phyloP scores from a whole-genome alignment of 768 basidiomycete genomes.

The Suillus lakei region DNA sequence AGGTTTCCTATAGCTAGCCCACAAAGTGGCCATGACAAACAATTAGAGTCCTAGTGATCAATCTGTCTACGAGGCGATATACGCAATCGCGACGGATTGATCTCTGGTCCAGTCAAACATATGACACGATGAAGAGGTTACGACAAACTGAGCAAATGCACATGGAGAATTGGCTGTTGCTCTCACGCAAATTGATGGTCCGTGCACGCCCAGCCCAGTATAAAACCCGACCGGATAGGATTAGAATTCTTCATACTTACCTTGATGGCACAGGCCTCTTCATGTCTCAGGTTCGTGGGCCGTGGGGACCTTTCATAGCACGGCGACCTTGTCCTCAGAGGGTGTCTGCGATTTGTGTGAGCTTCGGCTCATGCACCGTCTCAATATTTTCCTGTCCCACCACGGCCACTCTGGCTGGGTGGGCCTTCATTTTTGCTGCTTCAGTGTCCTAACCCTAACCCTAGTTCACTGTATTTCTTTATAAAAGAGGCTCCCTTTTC shows the following conservation, averaged over 20 bases:
- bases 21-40: not conserved
- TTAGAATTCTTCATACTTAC: slow-evolving; percentile 51
- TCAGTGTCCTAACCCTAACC: slow-evolving; percentile 31
- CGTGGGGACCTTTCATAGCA: slow-evolving; percentile 56
- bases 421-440: slow-evolving; percentile 37
- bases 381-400: slow-evolving; percentile 79
- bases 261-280: slow-evolving; percentile 66
- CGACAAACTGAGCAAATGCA: too few relatives aligned
- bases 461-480: slow-evolving; percentile 2
- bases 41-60: not conserved
- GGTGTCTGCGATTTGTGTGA: slow-evolving; percentile 49
- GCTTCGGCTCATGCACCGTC: slow-evolving; percentile 79
- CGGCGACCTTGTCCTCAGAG: slow-evolving; percentile 61
- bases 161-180: too few relatives aligned
- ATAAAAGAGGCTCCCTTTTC: too few relatives aligned
- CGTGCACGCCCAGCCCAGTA: slow-evolving; percentile 23
- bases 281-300: slow-evolving; percentile 61
- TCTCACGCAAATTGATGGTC: slow-evolving; percentile 22
- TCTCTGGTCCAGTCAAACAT: not conserved
- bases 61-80: not conserved
- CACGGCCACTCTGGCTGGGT: slow-evolving; percentile 60
- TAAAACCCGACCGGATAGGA: slow-evolving; percentile 13
- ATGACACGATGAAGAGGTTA: not conserved
- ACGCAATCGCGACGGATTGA: not conserved
- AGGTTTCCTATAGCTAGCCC: not conserved